Percentiles rank a stretch among this genome's conserved stretches.
Conservation (phyloP, 345 rosid genomes). For the Camelina laxa region DNA sequence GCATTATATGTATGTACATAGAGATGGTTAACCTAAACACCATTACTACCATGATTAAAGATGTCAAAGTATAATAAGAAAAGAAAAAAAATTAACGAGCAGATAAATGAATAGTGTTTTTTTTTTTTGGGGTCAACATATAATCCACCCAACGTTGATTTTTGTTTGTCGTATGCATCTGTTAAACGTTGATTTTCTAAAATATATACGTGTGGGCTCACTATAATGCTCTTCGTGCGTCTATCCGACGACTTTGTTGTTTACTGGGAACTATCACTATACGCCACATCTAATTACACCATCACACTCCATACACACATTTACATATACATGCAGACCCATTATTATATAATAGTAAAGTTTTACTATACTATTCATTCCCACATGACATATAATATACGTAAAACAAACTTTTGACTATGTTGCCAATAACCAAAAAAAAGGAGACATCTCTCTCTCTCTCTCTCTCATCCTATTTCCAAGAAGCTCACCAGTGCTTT, state of each 20-base stretch:
- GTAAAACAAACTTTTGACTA: conserved; percentile 35
- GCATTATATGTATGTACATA: not conserved
- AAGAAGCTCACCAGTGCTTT: conserved; percentile 40
- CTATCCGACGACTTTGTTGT: conserved; percentile 28
- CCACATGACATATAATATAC: conserved; percentile 13
- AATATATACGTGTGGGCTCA: conserved; percentile 37
- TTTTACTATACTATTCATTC: conserved; percentile 7
- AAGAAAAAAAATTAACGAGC: conserved; percentile 9
- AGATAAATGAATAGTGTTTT: not conserved
- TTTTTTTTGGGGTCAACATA: conserved; percentile 26
- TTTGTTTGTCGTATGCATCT: conserved; percentile 30
- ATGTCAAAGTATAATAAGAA: not conserved
- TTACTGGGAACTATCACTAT: conserved; percentile 22
- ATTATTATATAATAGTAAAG: not conserved
- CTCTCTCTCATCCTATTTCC: conserved; percentile 14
- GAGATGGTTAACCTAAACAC: not conserved
- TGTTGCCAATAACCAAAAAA: conserved; percentile 23
- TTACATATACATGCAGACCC: conserved; percentile 11
- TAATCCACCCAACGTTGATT: conserved; percentile 40
- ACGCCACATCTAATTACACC: conserved; percentile 27
- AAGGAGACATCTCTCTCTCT: not conserved
- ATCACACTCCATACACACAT: conserved; percentile 7
- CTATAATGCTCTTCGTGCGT: conserved; percentile 25
- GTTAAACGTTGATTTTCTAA: conserved; percentile 32
- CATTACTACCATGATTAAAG: not conserved